Base-by-base conservation (phyloP, 305 asterid genomes). In the Salvia sclarea region DNA sequence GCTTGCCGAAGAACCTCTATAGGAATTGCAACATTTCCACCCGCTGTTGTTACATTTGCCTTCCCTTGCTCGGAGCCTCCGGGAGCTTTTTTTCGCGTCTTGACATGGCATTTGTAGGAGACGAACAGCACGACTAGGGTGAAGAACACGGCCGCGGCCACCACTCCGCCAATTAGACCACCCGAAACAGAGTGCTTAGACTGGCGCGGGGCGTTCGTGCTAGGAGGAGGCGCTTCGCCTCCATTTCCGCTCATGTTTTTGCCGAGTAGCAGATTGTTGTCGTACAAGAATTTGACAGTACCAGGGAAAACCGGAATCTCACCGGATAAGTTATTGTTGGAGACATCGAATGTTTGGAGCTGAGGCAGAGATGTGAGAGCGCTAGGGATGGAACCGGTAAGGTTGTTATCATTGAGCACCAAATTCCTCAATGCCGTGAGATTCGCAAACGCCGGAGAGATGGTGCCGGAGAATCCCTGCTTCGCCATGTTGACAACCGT, bases 301-400 rank as follows among this genome's bases (percentile, higher is more conserved):
- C 64, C 0, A n/a, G 81, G 83, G 60, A 89, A 89, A 13, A 25
- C 25, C 0, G 84, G 95, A 45, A 83, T 67, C 14, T 83, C 79
- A 0, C 98, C 98, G 20, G 82, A 78, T 8, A 92, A 76, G 72
- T 89, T 83, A 68, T 92, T 92, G 41, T 87, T 87, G 1, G 98
- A 85, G 63, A 92, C 87, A 71, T 92, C 97, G 20, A 92, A 24
- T 30, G 21, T 76, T 70, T 85, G 91, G 45, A 92, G 88, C 77
- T 79, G 77, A 31, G 88, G 71, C 80, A 92, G 77, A 61, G 78
- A 64, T 24, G 86, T 78, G 74, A 92, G 76, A 2, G 33, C 81
- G 47, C 2, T 50, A 4, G 98, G 96, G 50, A 89, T 83, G 0
- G 71, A 22, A 17, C 98, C 97, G 0, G 82, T 83, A 21, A 92